These are phyloP conservation scores for Penicillium cinerascens DNA, from an alignment of 495 filamentous ascomycete genomes.

Conservation along the genomic window DNA sequence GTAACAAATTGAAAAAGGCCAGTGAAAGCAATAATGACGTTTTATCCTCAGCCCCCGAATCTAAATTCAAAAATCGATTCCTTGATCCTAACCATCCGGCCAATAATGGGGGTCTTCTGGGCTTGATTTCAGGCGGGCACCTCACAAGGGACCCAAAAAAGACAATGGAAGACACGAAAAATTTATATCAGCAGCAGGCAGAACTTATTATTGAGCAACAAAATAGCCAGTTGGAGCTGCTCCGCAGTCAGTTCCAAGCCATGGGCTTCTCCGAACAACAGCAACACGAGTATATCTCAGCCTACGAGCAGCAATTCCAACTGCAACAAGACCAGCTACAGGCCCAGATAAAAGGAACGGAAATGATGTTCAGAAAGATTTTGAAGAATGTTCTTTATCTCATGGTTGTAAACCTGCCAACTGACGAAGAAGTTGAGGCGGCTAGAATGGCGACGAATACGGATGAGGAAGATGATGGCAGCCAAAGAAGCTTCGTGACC, in stretches of 20 bases:
- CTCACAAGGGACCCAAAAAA: conserved; percentile 8
- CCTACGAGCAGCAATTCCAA: conserved; percentile 2
- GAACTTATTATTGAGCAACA: background rate
- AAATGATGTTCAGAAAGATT: conserved; percentile 2
- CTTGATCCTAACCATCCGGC: conserved; percentile 48
- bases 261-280: background rate
- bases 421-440: background rate
- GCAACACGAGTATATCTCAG: background rate
- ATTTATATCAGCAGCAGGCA: background rate
- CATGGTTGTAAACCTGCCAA: conserved; percentile 3
- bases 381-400: background rate
- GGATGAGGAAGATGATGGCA: background rate
- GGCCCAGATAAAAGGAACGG: background rate
- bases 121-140: conserved; percentile 37
- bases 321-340: background rate
- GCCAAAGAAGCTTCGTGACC: background rate
- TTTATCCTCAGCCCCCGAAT: background rate
- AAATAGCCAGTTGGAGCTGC: background rate
- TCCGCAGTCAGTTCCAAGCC: background rate
- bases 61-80: conserved; percentile 38
- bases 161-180: background rate
- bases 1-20: background rate
- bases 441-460: background rate
- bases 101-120: conserved; percentile 34
- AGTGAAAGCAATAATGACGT: background rate